Evolutionary conservation across 2,329 filamentous ascomycete genomes (phyloP).

Genomic region (Fusarium udum): DNA sequence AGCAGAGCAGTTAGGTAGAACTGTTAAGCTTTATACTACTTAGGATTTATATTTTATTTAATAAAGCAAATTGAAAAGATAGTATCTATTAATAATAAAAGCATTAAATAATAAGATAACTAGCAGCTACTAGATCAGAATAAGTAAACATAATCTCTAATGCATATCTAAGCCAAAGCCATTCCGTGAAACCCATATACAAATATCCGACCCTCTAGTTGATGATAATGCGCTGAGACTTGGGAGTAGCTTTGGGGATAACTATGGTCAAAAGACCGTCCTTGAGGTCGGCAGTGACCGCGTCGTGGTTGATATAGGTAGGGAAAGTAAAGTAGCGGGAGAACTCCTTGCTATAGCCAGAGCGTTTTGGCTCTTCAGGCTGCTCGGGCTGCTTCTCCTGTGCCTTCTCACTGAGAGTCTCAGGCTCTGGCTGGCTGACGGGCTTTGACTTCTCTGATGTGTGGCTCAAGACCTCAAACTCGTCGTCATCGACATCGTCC

Average conservation of each 20-base stretch:
- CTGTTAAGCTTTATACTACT: too few relatives aligned
- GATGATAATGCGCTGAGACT: neutral
- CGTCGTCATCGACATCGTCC: slow-evolving; percentile 18
- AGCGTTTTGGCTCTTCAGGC: slow-evolving; percentile 48
- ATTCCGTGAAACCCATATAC: too few relatives aligned
- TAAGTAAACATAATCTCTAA: too few relatives aligned
- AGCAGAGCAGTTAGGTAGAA: too few relatives aligned
- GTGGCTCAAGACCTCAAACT: slow-evolving; percentile 21
- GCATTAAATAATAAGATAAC: too few relatives aligned
- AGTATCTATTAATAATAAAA: too few relatives aligned
- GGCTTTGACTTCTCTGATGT: slow-evolving; percentile 12
- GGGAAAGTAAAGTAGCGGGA: slow-evolving; percentile 73
- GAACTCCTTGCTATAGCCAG: slow-evolving; percentile 60
- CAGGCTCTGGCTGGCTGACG: neutral
- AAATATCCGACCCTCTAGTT: neutral
- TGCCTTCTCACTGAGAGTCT: neutral
- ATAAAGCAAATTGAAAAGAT: too few relatives aligned
- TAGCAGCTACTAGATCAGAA: too few relatives aligned
- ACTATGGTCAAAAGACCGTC: slow-evolving; percentile 3
- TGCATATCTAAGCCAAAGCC: neutral
- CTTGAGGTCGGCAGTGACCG: slow-evolving; percentile 60
- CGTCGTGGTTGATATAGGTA: slow-evolving; percentile 65
- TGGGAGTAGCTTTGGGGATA: neutral
- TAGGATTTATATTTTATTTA: too few relatives aligned
- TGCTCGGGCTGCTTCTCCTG: slow-evolving; percentile 43